Evolutionary conservation across 495 filamentous ascomycete genomes (phyloP).

Genomic region (Hypomontagnella monticulosa): DNA sequence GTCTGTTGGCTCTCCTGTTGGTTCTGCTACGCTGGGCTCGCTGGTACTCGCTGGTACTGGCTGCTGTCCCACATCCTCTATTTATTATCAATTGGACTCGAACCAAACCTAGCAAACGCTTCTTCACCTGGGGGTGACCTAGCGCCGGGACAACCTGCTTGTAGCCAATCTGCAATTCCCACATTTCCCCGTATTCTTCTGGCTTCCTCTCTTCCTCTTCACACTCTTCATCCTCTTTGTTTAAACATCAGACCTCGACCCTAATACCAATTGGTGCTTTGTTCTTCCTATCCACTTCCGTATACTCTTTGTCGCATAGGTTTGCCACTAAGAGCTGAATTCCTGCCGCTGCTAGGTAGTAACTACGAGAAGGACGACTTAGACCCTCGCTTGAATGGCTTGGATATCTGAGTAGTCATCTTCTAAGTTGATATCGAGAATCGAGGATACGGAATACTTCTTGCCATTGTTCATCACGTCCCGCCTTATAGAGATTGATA

Average conservation of each 20-base stretch:
- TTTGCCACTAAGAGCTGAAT: constrained; percentile 1
- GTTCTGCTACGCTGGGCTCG: constrained; percentile 5
- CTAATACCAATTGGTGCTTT: constrained; percentile 24
- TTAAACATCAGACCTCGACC: background rate
- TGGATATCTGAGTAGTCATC: constrained; percentile 14
- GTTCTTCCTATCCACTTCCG: background rate
- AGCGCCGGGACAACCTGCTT: constrained; percentile 38
- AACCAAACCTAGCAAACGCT: constrained; percentile 24
- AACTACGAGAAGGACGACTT: constrained; percentile 6
- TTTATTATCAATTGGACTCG: constrained; percentile 35
- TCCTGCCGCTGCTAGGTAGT: background rate
- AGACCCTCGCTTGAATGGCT: constrained; percentile 19
- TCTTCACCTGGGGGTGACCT: constrained; percentile 43
- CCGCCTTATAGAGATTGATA: background rate
- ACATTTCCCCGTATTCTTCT: constrained; percentile 36
- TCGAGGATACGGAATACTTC: constrained; percentile 1
- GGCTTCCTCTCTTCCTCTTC: constrained; percentile 5
- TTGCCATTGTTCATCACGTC: background rate
- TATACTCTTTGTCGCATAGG: constrained; percentile 6
- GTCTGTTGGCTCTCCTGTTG: constrained; percentile 28
- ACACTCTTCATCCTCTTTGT: constrained; percentile 7
- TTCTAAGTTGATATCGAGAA: constrained; percentile 4
- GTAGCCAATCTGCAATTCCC: constrained; percentile 29
- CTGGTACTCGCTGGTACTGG: constrained; percentile 4
- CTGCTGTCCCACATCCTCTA: constrained; percentile 22